Evolutionary conservation across 352 stramenopile species (phyloP).

Genomic region (Blastocystis sp.): DNA sequence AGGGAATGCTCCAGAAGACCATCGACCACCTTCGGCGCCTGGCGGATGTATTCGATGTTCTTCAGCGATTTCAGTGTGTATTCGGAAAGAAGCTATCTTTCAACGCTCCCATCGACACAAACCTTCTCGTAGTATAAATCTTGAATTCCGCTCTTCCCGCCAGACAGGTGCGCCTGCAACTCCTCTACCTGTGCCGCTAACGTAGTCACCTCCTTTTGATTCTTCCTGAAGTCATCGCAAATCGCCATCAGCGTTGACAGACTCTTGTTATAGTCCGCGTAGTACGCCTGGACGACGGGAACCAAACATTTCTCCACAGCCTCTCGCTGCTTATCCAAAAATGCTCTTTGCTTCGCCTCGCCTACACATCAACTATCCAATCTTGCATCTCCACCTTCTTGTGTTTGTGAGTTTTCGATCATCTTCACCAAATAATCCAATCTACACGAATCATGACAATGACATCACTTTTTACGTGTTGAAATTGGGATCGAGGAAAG

Average conservation of each 20-base stretch:
- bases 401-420: constrained; percentile 8
- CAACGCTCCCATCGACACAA: neutral
- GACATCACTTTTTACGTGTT: constrained; percentile 5
- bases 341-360: constrained; percentile 3
- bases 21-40: constrained; percentile 21
- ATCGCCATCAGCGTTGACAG: constrained; percentile 17
- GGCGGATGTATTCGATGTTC: constrained; percentile 54
- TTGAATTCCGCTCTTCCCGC: constrained; percentile 8
- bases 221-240: constrained; percentile 50
- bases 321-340: constrained; percentile 41
- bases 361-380: neutral
- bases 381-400: neutral
- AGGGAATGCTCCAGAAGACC: neutral
- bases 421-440: constrained; percentile 38
- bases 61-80: constrained; percentile 52
- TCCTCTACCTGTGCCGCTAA: constrained; percentile 6
- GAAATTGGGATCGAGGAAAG: constrained; percentile 40
- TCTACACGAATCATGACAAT: neutral
- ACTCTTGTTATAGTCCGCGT: constrained; percentile 49
- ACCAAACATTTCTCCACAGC: constrained; percentile 33
- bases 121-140: constrained; percentile 49
- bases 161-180: neutral
- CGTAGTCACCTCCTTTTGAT: constrained; percentile 34
- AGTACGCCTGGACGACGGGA: constrained; percentile 40
- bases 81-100: constrained; percentile 14